These are phyloP conservation scores for Solanum lignicaule DNA, from an alignment of 257 asterid species.

Conservation along the genomic window DNA sequence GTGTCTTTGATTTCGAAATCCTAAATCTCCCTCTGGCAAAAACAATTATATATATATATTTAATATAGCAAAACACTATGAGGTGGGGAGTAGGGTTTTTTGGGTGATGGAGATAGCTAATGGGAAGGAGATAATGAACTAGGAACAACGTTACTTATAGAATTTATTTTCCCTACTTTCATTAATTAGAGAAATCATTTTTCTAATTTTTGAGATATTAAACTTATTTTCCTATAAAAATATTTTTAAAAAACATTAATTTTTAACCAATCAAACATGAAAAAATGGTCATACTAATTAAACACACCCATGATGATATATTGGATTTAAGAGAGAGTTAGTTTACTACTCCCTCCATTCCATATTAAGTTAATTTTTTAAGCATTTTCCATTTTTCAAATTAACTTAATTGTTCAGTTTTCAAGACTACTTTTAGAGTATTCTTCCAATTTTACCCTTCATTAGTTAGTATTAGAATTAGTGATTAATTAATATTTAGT, in stretches of 20 bases:
- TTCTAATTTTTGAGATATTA: neutral
- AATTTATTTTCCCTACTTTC: neutral
- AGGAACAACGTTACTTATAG: neutral
- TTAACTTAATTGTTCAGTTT: too few relatives aligned
- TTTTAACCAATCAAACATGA: neutral
- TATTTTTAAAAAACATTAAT: neutral
- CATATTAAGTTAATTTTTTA: too few relatives aligned
- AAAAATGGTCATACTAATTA: neutral
- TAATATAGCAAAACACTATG: neutral
- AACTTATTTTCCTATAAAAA: neutral
- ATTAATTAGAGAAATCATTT: neutral
- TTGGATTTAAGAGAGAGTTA: neutral
- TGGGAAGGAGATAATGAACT: neutral
- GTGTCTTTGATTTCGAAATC: neutral
- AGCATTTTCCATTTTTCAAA: too few relatives aligned
- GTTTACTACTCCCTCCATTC: neutral
- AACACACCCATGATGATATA: neutral
- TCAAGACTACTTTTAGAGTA: too few relatives aligned
- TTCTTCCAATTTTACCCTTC: too few relatives aligned
- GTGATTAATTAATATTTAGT: too few relatives aligned
- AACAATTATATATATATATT: neutral
- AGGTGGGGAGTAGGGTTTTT: neutral
- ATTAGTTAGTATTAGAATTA: too few relatives aligned
- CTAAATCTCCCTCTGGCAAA: accelerated
- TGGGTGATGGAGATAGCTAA: neutral